Percentiles rank a stretch among this genome's conserved stretches.
phyloP scores from a whole-genome alignment of 176 grass and related monocot species.

The Ensete glaucum region DNA sequence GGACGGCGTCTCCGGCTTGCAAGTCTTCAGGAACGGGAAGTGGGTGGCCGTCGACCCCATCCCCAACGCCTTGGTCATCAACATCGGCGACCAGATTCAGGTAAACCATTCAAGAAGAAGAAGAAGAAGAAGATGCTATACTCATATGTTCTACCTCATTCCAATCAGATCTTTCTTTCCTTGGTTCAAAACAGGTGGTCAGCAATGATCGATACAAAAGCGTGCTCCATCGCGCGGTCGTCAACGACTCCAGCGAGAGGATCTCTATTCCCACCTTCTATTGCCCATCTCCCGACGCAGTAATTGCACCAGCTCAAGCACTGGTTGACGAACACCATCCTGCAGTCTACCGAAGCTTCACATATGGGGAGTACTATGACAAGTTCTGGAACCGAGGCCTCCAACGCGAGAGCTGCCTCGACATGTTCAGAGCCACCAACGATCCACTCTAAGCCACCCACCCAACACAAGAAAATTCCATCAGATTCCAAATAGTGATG shows the following conservation, averaged over 20 bases:
- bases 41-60: constrained; percentile 55
- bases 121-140: not conserved
- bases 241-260: constrained; percentile 64
- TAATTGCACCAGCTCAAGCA: constrained; percentile 36
- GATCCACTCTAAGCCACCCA: not conserved
- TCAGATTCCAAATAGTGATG: too few relatives aligned
- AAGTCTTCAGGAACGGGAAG: constrained; percentile 46
- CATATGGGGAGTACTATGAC: constrained; percentile 57
- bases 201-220: constrained; percentile 79
- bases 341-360: constrained; percentile 47
- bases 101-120: constrained; percentile 7
- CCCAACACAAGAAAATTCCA: too few relatives aligned
- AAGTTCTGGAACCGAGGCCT: constrained; percentile 78
- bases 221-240: constrained; percentile 68
- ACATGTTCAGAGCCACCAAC: constrained; percentile 39
- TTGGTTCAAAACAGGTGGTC: constrained; percentile 29
- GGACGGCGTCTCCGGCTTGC: constrained; percentile 56
- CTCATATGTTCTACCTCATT: not conserved
- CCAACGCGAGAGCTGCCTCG: constrained; percentile 49
- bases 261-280: constrained; percentile 91
- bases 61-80: constrained; percentile 48
- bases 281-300: constrained; percentile 48
- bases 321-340: constrained; percentile 44
- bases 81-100: constrained; percentile 81
- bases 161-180: not conserved